Base-by-base conservation (phyloP, 202 grass and related monocot genomes). In the Cymbopogon flexuosus region DNA sequence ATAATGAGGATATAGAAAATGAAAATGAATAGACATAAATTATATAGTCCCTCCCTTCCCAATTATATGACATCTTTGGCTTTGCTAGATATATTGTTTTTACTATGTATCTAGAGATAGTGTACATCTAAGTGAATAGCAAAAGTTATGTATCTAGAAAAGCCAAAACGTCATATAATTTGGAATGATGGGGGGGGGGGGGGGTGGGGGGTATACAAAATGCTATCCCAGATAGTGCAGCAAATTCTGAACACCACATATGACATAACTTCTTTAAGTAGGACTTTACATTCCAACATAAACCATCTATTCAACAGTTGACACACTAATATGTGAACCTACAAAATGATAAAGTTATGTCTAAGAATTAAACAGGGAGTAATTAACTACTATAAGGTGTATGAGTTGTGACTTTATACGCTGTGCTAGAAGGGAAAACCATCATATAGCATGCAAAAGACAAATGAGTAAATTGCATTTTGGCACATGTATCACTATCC, bases 1-100 rank as follows among this genome's bases (percentile, higher is more conserved):
- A 19, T 15, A 46, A 64, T 33, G 42, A 45, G 24, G 5, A 75
- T 88, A 21, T 81, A 81, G 39, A 74, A 65, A 86, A 79, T 42
- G n/a, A 29, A 56, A 87, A 71, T 0, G 15, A 60, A 72, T 58
- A 84, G 45, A 86, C 42, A 52, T 52, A 52, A 52, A 18, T 52
- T 52, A 49, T 49, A 18, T 6, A 47, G 16, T 52, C 46, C 46
- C 14, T 49, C 15, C 6, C 18, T 52, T 52, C 15, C 16, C n/a
- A 52, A 52, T n/a, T n/a, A 52, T 52, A n/a, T n/a, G 47, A 52
- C 47, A 52, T 52, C 18, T 43, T 43, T 46, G 43, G 43, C 43
- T 46, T 43, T 46, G 13, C 12, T 14, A 3, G 3, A 46, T 52
- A 52, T 52, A 52, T n/a, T 7, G n/a, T n/a, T 7, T 49, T 52